Evolutionary conservation across 305 asterid species (phyloP).

Genomic region (Petunia hybrid): DNA sequence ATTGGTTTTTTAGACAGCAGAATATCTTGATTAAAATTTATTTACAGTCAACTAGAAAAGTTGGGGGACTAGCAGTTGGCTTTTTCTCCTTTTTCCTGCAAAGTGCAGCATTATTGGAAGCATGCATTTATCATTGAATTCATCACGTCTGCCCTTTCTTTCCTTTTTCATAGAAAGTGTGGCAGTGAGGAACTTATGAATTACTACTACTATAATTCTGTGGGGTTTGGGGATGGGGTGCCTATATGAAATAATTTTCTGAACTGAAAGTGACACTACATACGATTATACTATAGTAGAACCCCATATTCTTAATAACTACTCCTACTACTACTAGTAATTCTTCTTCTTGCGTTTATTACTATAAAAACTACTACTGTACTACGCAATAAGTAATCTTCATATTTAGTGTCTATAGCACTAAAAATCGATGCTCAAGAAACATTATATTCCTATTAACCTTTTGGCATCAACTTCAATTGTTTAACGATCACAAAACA

Average conservation of each 20-base stretch:
- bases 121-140: constrained; percentile 27
- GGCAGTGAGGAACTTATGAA: constrained; percentile 2
- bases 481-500: too few species aligned
- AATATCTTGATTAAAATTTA: too few species aligned
- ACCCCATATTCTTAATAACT: background rate
- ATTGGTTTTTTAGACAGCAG: too few species aligned
- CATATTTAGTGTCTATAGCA: too few species aligned
- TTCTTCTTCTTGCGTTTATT: too few species aligned
- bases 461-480: too few species aligned
- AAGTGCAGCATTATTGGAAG: constrained; percentile 29
- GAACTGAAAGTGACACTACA: constrained; percentile 51
- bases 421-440: too few species aligned
- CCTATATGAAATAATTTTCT: constrained; percentile 32
- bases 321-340: too few species aligned
- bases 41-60: background rate
- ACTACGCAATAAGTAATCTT: too few species aligned
- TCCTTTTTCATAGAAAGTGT: constrained; percentile 2
- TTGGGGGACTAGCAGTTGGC: background rate
- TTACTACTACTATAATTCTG: too few species aligned
- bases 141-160: constrained; percentile 25
- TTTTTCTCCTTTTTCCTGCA: constrained; percentile 18
- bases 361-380: too few species aligned
- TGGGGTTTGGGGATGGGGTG: background rate
- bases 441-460: too few species aligned
- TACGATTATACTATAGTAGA: background rate